Evolutionary conservation across 192 early-diverging fungal genomes (phyloP), one percentile per base, ranked within the genome.

Genomic region (Coemansia sp.): DNA sequence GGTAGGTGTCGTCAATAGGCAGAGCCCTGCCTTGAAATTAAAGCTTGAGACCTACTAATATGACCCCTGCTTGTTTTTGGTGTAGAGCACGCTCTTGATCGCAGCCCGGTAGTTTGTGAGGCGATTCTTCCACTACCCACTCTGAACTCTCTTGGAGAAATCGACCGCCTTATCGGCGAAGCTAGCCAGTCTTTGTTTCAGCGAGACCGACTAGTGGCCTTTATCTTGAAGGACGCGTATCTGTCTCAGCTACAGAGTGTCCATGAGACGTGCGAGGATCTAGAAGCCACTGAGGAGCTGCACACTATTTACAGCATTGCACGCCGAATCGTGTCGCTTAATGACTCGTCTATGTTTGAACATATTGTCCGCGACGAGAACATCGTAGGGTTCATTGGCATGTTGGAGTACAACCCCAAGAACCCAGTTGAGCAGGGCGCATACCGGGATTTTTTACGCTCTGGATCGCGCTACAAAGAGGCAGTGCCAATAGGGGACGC

Each of bases 371-470:
- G 85, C 60, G 94, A 96, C 60, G 91, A 92, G 9, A 70, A 87
- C 53, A 90, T 96, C 60, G 57, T 87, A 14, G 71, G 71, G 33
- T 84, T 92, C 1, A 79, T 91, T 14, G 93, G 93, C 11, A 92
- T 95, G 77, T 71, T 98, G 36, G 95, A 98, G 87, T 93, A 96
- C 73, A 91, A 95, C 48, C 88, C 89, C 31, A 88, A 90, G 42
- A 82, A 85, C 23, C 89, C 88, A 4, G 85, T 87, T 6, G 65
- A 78, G 34, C 90, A 89, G 59, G 91, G 91, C 23, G 81, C 88
- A 2, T 89, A 94, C 73, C 85, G 95, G 34, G 82, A 92, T 28
- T 90, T 92, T 76, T 58, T 96, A 33, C 60, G 67, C 7, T 74
- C 84, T 37, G 75, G 73, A 26, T 67, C 84, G 56, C 85, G 86